phyloP scores from a whole-genome alignment of 2,329 filamentous ascomycete genomes.

The Septoria petroselini region DNA sequence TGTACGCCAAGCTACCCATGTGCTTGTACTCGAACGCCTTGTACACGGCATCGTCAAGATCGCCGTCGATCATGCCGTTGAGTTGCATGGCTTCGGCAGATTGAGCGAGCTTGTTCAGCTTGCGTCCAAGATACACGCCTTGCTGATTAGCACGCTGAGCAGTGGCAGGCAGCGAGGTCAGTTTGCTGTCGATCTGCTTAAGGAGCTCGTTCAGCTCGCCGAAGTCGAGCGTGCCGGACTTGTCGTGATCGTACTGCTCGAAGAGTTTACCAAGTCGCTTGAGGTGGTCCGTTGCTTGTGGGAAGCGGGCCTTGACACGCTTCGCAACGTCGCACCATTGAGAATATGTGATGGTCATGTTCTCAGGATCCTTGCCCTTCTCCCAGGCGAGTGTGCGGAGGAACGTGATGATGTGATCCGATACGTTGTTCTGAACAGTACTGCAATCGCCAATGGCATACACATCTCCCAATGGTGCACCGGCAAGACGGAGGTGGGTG shows the following conservation, averaged over 20 bases:
- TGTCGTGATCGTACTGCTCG: constrained; percentile 85
- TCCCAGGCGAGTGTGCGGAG: constrained; percentile 87
- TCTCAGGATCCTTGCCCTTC: constrained; percentile 83
- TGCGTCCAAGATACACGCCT: constrained; percentile 84
- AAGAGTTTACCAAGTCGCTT: constrained; percentile 89
- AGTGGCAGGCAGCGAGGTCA: constrained; percentile 90
- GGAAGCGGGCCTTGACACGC: constrained; percentile 83
- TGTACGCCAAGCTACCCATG: constrained; percentile 86
- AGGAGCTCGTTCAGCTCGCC: constrained; percentile 85
- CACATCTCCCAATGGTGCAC: constrained; percentile 86
- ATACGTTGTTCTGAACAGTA: constrained; percentile 95
- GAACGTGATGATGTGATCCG: constrained; percentile 86
- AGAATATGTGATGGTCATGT: constrained; percentile 76
- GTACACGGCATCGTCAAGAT: constrained; percentile 88
- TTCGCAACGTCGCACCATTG: constrained; percentile 86
- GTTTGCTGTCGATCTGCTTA: constrained; percentile 86
- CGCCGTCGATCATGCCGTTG: constrained; percentile 83
- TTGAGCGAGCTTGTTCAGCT: constrained; percentile 87
- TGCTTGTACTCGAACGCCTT: constrained; percentile 93
- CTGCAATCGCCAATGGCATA: constrained; percentile 96
- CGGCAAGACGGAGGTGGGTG: constrained; percentile 82
- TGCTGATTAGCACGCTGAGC: constrained; percentile 96
- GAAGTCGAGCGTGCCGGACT: constrained; percentile 90
- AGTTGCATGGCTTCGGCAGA: constrained; percentile 69
- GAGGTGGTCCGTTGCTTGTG: constrained; percentile 82